Percentiles rank a stretch among this genome's conserved stretches.
Conservation (phyloP, 176 grass and related monocot species). For the Tillandsia leiboldiana region DNA sequence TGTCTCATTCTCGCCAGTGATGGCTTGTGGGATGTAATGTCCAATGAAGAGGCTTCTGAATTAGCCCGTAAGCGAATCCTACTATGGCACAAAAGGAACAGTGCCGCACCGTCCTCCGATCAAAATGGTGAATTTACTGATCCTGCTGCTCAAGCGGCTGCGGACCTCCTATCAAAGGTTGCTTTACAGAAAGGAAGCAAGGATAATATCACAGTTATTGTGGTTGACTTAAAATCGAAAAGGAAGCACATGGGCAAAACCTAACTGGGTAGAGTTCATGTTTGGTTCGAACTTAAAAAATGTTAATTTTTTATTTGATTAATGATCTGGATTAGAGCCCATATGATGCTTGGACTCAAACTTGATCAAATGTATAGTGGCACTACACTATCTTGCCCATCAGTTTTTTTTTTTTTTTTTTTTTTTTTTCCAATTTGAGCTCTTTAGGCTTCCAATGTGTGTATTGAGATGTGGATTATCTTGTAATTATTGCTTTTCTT, state of each 20-base stretch:
- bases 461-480: not conserved
- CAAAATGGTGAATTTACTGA: slow-evolving; percentile 36
- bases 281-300: too few relatives aligned
- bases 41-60: slow-evolving; percentile 76
- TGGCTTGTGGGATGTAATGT: slow-evolving; percentile 71
- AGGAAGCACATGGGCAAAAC: slow-evolving; percentile 60
- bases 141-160: slow-evolving; percentile 65
- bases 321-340: slow-evolving; percentile 2
- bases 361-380: not conserved
- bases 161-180: slow-evolving; percentile 47
- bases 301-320: not conserved
- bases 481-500: not conserved
- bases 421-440: not conserved
- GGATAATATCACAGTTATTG: slow-evolving; percentile 74
- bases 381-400: not conserved
- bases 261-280: slow-evolving; percentile 14
- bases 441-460: not conserved
- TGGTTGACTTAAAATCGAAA: slow-evolving; percentile 67
- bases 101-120: slow-evolving; percentile 13
- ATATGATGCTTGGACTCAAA: not conserved
- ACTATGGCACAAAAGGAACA: slow-evolving; percentile 81
- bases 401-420: not conserved
- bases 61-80: slow-evolving; percentile 61
- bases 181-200: slow-evolving; percentile 75
- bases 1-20: slow-evolving; percentile 79